Evolutionary conservation across 2,329 filamentous ascomycete genomes (phyloP).

Genomic region (Epichloe gansuensis): DNA sequence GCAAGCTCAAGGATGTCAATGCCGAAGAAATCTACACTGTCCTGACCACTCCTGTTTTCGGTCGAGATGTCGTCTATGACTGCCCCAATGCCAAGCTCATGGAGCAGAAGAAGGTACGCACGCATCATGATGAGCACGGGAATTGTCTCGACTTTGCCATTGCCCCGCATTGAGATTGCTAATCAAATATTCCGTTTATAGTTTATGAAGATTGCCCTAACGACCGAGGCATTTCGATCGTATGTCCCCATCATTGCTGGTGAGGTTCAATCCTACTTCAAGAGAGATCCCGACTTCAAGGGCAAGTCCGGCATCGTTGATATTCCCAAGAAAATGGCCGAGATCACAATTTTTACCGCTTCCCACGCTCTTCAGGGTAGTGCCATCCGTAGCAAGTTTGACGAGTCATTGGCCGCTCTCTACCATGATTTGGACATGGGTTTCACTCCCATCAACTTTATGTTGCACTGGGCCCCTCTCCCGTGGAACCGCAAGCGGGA

Average conservation of each 20-base stretch:
- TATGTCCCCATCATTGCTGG: slow-evolving; percentile 69
- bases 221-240: slow-evolving; percentile 56
- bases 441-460: slow-evolving; percentile 81
- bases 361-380: slow-evolving; percentile 75
- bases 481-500: slow-evolving; percentile 81
- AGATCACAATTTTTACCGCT: slow-evolving; percentile 83
- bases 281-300: slow-evolving; percentile 53
- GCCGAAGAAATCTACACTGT: slow-evolving; percentile 84
- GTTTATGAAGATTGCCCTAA: slow-evolving; percentile 75
- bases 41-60: slow-evolving; percentile 61
- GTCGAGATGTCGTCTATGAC: slow-evolving; percentile 78
- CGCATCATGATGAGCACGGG: neutral
- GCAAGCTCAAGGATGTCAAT: slow-evolving; percentile 78
- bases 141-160: neutral
- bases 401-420: slow-evolving; percentile 65
- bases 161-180: neutral
- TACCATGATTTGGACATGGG: slow-evolving; percentile 88
- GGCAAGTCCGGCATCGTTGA: slow-evolving; percentile 55
- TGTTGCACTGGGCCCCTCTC: slow-evolving; percentile 75
- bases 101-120: slow-evolving; percentile 81
- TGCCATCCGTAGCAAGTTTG: slow-evolving; percentile 68
- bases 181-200: slow-evolving; percentile 12
- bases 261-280: slow-evolving; percentile 63
- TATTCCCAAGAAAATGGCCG: slow-evolving; percentile 63
- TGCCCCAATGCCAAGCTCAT: slow-evolving; percentile 85